Conservation (phyloP, 352 stramenopile species). For the Thalassiosira hispida region DNA sequence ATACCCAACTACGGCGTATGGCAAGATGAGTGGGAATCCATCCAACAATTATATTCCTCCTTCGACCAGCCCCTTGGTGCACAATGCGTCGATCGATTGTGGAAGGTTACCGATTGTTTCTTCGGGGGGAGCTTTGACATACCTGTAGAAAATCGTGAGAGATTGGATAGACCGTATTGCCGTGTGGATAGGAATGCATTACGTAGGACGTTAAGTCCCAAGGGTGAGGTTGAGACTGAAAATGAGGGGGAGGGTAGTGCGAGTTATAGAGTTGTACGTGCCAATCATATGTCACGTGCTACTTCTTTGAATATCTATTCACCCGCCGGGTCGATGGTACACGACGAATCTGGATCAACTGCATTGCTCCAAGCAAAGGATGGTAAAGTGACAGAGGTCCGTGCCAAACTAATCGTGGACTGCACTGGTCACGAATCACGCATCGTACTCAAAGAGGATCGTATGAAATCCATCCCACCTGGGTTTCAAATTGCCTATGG, state of each 20-base stretch:
- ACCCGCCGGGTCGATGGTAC: constrained; percentile 62
- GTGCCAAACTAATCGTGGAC: constrained; percentile 86
- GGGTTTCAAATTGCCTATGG: constrained; percentile 90
- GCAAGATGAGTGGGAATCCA: constrained; percentile 87
- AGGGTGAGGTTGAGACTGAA: constrained; percentile 26
- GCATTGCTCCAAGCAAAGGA: constrained; percentile 65
- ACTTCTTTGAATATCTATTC: constrained; percentile 76
- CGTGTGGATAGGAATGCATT: constrained; percentile 82
- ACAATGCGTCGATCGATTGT: constrained; percentile 79
- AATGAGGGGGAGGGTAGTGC: constrained; percentile 20
- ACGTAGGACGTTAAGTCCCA: constrained; percentile 54
- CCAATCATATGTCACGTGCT: constrained; percentile 76
- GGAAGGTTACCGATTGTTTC: constrained; percentile 86
- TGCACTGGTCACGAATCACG: constrained; percentile 86
- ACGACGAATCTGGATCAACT: constrained; percentile 69
- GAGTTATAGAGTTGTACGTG: constrained; percentile 61
- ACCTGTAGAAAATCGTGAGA: constrained; percentile 69
- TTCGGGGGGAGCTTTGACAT: constrained; percentile 87
- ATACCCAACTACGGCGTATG: constrained; percentile 88
- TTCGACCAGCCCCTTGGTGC: constrained; percentile 36
- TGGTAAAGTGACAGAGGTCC: constrained; percentile 58
- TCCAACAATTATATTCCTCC: constrained; percentile 52
- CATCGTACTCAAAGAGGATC: constrained; percentile 80
- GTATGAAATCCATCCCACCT: constrained; percentile 50
- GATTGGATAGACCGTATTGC: constrained; percentile 83